Percentiles rank a stretch among this genome's conserved stretches.
Evolutionary conservation across 208 protist genomes (phyloP).

Genomic region (Trypanosoma boissoni): DNA sequence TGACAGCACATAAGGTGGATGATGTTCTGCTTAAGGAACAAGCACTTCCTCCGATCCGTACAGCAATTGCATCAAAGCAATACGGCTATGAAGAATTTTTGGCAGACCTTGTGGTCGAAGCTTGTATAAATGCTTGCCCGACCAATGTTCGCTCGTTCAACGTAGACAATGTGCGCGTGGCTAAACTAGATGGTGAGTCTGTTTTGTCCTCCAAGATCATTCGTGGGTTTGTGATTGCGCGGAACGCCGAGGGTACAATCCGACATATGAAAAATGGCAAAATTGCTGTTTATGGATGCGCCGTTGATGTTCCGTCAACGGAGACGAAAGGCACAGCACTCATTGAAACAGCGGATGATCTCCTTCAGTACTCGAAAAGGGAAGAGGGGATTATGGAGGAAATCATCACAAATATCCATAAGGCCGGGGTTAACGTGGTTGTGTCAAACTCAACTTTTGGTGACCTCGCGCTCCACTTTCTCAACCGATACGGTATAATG

Average conservation of each 20-base stretch:
- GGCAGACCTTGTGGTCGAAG: slow-evolving; percentile 92
- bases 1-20: slow-evolving; percentile 67
- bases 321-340: slow-evolving; percentile 99
- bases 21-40: slow-evolving; percentile 85
- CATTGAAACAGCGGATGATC: slow-evolving; percentile 97
- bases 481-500: slow-evolving; percentile 98
- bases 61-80: slow-evolving; percentile 95
- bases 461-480: slow-evolving; percentile 99
- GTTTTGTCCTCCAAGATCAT: slow-evolving; percentile 93
- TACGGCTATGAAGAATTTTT: slow-evolving; percentile 96
- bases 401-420: slow-evolving; percentile 95
- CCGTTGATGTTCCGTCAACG: slow-evolving; percentile 95
- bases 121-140: slow-evolving; percentile 96
- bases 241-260: slow-evolving; percentile 89
- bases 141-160: slow-evolving; percentile 97
- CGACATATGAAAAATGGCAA: slow-evolving; percentile 96
- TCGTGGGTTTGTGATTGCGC: slow-evolving; percentile 97
- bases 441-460: slow-evolving; percentile 97
- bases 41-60: slow-evolving; percentile 70
- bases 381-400: slow-evolving; percentile 98
- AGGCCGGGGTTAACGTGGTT: slow-evolving; percentile 97
- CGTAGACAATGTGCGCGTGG: slow-evolving; percentile 99
- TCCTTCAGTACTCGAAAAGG: slow-evolving; percentile 95
- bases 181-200: slow-evolving; percentile 97
- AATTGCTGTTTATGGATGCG: slow-evolving; percentile 97